Percentiles rank a stretch among this genome's conserved stretches.
Conservation (phyloP, 2,329 filamentous ascomycete species). For the Metarhizium robertsii region DNA sequence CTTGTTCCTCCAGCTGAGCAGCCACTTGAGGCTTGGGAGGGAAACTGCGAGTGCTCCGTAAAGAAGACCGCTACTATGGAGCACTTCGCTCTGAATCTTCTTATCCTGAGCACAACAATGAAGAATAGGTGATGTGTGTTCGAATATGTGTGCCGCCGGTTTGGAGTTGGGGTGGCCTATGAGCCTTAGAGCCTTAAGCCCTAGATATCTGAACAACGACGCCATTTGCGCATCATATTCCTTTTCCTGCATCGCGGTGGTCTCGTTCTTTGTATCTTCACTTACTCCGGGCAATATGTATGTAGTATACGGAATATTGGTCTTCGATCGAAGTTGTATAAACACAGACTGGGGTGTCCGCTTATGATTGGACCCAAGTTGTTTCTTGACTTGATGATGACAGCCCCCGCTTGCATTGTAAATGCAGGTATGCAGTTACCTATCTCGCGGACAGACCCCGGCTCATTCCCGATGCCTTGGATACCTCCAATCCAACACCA, state of each 20-base stretch:
- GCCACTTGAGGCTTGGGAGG: too few relatives aligned
- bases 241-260: neutral
- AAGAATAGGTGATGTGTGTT: too few relatives aligned
- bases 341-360: neutral
- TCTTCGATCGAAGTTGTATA: too few relatives aligned
- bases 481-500: neutral
- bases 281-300: neutral
- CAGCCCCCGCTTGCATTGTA: neutral
- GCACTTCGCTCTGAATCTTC: too few relatives aligned
- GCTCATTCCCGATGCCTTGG: neutral
- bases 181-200: too few relatives aligned
- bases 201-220: neutral
- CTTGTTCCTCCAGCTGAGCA: too few relatives aligned
- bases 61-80: neutral
- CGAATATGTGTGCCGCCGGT: too few relatives aligned
- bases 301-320: too few relatives aligned
- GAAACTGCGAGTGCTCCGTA: too few relatives aligned
- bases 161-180: too few relatives aligned
- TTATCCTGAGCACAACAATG: too few relatives aligned
- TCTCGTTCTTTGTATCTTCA: neutral
- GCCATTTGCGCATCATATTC: neutral
- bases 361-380: neutral
- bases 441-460: neutral
- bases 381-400: neutral
- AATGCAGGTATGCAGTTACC: neutral